Evolutionary conservation across 306 rosid species (phyloP).

Genomic region (Alnus glutinosa): DNA sequence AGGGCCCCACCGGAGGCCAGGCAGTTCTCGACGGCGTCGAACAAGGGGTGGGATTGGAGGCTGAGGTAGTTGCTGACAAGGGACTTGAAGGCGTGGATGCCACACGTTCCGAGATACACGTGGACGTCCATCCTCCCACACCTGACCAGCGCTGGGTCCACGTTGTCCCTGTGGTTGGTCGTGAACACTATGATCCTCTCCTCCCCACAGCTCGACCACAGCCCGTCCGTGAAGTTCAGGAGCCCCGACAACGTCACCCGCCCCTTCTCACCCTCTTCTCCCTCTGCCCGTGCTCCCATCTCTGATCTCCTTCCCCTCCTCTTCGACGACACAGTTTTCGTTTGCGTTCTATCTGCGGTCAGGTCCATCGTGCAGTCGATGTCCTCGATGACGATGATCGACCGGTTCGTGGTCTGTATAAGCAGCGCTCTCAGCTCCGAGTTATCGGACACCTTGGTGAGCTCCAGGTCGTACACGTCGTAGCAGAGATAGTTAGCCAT

Average conservation of each 20-base stretch:
- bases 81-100: slow-evolving; percentile 62
- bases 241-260: slow-evolving; percentile 84
- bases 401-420: slow-evolving; percentile 81
- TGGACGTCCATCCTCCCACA: slow-evolving; percentile 93
- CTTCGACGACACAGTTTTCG: slow-evolving; percentile 30
- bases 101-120: slow-evolving; percentile 75
- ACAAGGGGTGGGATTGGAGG: slow-evolving; percentile 51
- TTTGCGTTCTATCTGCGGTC: slow-evolving; percentile 60
- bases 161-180: slow-evolving; percentile 65
- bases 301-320: slow-evolving; percentile 29
- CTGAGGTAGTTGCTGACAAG: slow-evolving; percentile 63
- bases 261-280: slow-evolving; percentile 45
- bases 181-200: slow-evolving; percentile 83
- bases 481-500: slow-evolving; percentile 87
- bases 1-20: slow-evolving; percentile 65
- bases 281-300: not conserved
- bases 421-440: slow-evolving; percentile 76
- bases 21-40: slow-evolving; percentile 66
- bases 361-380: slow-evolving; percentile 81
- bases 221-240: slow-evolving; percentile 76
- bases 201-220: slow-evolving; percentile 89
- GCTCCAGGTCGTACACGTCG: slow-evolving; percentile 81
- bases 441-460: slow-evolving; percentile 79
- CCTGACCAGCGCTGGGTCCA: slow-evolving; percentile 78
- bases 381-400: slow-evolving; percentile 81